A percentile compares a stretch with the other conserved stretches of the same genome.
Evolutionary conservation across 1,139 yeast species (phyloP).

Genomic region (Entelexis paramagnoliae): DNA sequence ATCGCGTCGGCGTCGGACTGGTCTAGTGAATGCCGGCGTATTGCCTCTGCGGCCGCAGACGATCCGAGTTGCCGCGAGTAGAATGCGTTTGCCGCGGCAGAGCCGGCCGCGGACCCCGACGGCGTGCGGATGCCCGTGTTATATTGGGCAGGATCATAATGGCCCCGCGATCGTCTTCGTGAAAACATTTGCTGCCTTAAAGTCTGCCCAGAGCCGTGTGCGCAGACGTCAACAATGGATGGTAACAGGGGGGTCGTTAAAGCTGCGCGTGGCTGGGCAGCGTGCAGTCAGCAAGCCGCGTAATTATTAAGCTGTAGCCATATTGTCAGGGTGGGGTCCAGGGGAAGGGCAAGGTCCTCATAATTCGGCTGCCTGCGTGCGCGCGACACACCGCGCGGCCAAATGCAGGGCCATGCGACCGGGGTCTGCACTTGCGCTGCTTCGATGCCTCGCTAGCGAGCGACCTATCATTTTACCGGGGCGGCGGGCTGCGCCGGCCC

Average conservation of each 20-base stretch:
- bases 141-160: slow-evolving; percentile 19
- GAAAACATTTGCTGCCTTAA: slow-evolving; percentile 13
- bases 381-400: neutral
- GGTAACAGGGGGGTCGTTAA: neutral
- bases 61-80: slow-evolving; percentile 17
- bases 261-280: slow-evolving; percentile 5
- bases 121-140: slow-evolving; percentile 30
- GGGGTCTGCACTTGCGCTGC: too few species aligned
- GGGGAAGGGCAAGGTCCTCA: neutral
- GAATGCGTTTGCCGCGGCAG: slow-evolving; percentile 26
- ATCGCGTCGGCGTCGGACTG: slow-evolving; percentile 25
- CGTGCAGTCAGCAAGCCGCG: slow-evolving; percentile 6
- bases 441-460: too few species aligned
- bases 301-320: neutral
- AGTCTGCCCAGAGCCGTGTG: neutral
- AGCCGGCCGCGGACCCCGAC: slow-evolving; percentile 34
- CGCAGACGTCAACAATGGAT: neutral
- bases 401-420: too few species aligned
- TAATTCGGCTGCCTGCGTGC: neutral
- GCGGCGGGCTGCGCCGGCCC: too few species aligned
- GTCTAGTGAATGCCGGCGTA: slow-evolving; percentile 32
- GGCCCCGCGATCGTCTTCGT: slow-evolving; percentile 20
- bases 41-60: slow-evolving; percentile 34
- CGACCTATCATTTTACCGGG: too few species aligned
- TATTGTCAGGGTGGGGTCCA: neutral